Evolutionary conservation across 345 rosid species (phyloP), one percentile per base, ranked within the genome.

Genomic region (Camelina hispida): DNA sequence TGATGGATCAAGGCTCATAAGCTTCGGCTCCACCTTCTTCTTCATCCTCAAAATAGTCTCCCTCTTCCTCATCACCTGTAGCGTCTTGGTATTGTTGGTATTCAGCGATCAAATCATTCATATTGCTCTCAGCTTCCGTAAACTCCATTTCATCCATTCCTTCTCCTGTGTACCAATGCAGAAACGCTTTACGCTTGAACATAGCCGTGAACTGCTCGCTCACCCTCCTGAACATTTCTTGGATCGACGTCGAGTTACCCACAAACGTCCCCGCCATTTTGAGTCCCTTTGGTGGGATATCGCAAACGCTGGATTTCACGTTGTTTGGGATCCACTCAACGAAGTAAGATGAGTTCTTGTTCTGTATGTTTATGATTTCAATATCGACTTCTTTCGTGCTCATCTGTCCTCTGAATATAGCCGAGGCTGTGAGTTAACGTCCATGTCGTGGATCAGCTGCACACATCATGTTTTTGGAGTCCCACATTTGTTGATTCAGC

Each of bases 301-400:
- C 68, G 34, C 68, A 71, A 2, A 71, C 75, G 28, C 75, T 71
- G 2, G 75, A 60, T 34, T 72, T 72, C 61, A 72, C 53, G 22
- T 72, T 72, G 76, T 72, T 72, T 17, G 76, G 76, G 38, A 72
- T 72, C 76, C 76, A 72, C 51, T 72, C 69, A 11, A 72, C 76
- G 47, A 72, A 72, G 11, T 72, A 72, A 5, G 69, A 72, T 1
- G 76, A 72, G 76, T 72, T 72, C 69, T 72, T 72, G 68, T 72
- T 72, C 30, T 51, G 69, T 16, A 72, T 68, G 40, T 72, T 72
- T 1, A 72, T 34, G 35, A 72, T 51, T 16, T 72, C 62, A 37
- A 62, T 69, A 2, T 72, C 76, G 11, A 72, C 76, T 62, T 72
- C 76, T 35, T 62, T 72, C 1, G 69, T 72, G 60, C 69, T 72